A percentile compares a stretch with the other conserved stretches of the same genome.
These are phyloP conservation scores for Aspergillus melleus DNA, from an alignment of 2,329 filamentous ascomycete species.

Conservation along the genomic window DNA sequence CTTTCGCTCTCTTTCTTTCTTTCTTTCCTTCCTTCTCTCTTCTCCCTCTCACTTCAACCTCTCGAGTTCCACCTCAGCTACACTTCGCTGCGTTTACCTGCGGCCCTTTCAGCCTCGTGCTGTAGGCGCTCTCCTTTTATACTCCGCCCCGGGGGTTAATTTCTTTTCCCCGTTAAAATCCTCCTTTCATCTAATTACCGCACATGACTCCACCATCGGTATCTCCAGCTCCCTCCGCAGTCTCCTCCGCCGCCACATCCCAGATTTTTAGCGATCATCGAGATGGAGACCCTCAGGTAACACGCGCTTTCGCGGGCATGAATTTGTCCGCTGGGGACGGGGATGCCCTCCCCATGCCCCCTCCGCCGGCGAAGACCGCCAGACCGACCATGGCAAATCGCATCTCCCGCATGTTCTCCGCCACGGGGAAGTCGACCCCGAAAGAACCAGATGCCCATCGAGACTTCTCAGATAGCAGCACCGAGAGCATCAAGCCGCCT, in stretches of 20 bases:
- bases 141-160: conserved; percentile 23
- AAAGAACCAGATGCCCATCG: conserved; percentile 34
- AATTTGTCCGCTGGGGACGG: conserved; percentile 40
- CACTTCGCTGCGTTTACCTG: conserved; percentile 13
- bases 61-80: conserved; percentile 2
- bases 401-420: conserved; percentile 49
- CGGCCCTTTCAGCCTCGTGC: conserved; percentile 27
- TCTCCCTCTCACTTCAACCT: conserved; percentile 1
- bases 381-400: conserved; percentile 47
- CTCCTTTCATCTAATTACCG: conserved; percentile 25
- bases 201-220: conserved; percentile 44
- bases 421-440: conserved; percentile 37
- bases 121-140: conserved; percentile 21
- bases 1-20: conserved; percentile 4
- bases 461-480: conserved; percentile 40
- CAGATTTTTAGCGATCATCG: conserved; percentile 39
- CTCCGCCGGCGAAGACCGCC: conserved; percentile 31
- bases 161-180: conserved; percentile 20
- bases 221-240: conserved; percentile 45
- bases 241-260: conserved; percentile 44
- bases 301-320: conserved; percentile 45
- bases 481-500: conserved; percentile 35
- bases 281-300: conserved; percentile 44
- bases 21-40: neutral
- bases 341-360: conserved; percentile 32